These are phyloP conservation scores for Cyathus striatus DNA, from an alignment of 768 basidiomycete genomes.

Conservation along the genomic window DNA sequence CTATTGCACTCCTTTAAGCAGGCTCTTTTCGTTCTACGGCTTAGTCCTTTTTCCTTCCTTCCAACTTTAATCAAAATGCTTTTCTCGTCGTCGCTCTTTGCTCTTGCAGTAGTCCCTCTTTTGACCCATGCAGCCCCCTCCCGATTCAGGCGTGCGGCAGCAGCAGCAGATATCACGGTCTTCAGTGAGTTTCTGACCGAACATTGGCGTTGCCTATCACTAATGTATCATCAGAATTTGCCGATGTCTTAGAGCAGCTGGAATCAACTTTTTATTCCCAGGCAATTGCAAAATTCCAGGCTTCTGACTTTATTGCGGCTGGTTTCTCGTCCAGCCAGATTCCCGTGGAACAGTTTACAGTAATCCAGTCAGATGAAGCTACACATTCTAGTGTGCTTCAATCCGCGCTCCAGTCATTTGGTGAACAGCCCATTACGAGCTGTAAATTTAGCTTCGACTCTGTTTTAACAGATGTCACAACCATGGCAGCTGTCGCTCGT, in stretches of 20 bases:
- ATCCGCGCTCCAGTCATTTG: conserved; percentile 48
- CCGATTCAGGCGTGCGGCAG: conserved; percentile 33
- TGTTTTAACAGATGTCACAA: conserved; percentile 58
- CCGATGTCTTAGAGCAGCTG: conserved; percentile 69
- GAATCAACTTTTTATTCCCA: conserved; percentile 67
- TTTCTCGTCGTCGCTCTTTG: conserved; percentile 37
- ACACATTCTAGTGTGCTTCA: conserved; percentile 54
- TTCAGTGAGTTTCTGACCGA: conserved; percentile 62
- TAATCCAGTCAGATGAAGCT: conserved; percentile 58
- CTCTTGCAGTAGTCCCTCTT: conserved; percentile 36
- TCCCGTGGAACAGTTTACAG: conserved; percentile 55
- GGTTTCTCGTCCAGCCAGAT: conserved; percentile 55
- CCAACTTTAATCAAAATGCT: too few species aligned
- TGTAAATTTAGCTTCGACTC: conserved; percentile 69
- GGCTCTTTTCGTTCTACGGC: conserved; percentile 21
- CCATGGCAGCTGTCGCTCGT: conserved; percentile 69
- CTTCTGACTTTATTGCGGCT: conserved; percentile 56
- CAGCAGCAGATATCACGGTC: conserved; percentile 45
- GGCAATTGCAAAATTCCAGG: conserved; percentile 60
- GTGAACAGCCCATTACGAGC: conserved; percentile 42
- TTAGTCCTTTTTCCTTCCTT: conserved; percentile 16
- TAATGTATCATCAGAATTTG: conserved; percentile 55
- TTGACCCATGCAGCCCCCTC: conserved; percentile 47
- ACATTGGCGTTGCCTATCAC: too few species aligned
- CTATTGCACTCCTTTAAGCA: conserved; percentile 9